Conservation (phyloP, 176 grass and related monocot species). For the Oropetium thomaeum region DNA sequence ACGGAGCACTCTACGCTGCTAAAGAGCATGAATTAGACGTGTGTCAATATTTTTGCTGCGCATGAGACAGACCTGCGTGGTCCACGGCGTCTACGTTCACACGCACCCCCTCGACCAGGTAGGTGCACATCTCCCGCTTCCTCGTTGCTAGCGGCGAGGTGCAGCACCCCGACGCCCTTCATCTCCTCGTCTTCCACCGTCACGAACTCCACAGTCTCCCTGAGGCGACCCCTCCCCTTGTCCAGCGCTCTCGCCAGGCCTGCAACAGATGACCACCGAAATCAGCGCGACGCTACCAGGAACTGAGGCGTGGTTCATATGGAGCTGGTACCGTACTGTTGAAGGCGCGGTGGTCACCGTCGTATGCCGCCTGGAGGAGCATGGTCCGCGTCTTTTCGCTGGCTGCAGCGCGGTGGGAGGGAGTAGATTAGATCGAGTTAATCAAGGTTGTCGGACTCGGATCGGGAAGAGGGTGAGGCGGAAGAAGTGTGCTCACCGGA, state of each 20-base stretch:
- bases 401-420: not conserved
- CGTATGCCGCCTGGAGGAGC: slow-evolving; percentile 23
- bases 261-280: not conserved
- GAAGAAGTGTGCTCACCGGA: not conserved
- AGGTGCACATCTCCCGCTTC: slow-evolving; percentile 19
- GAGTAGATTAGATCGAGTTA: not conserved
- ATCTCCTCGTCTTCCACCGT: not conserved
- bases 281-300: not conserved
- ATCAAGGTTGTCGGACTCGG: not conserved
- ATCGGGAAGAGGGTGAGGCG: not conserved
- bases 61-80: not conserved
- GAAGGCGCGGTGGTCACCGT: slow-evolving; percentile 7
- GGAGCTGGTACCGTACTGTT: not conserved
- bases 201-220: slow-evolving; percentile 21
- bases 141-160: slow-evolving; percentile 22
- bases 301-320: not conserved
- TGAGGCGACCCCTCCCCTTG: slow-evolving; percentile 13
- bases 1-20: not conserved
- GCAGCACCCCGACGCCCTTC: slow-evolving; percentile 10
- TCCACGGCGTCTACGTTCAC: slow-evolving; percentile 10
- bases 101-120: slow-evolving; percentile 22
- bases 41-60: not conserved
- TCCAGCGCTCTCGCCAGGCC: slow-evolving; percentile 15
- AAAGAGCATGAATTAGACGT: not conserved
- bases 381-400: not conserved